Base-by-base conservation (phyloP, 1,139 yeast species). In the Diutina sp. region DNA sequence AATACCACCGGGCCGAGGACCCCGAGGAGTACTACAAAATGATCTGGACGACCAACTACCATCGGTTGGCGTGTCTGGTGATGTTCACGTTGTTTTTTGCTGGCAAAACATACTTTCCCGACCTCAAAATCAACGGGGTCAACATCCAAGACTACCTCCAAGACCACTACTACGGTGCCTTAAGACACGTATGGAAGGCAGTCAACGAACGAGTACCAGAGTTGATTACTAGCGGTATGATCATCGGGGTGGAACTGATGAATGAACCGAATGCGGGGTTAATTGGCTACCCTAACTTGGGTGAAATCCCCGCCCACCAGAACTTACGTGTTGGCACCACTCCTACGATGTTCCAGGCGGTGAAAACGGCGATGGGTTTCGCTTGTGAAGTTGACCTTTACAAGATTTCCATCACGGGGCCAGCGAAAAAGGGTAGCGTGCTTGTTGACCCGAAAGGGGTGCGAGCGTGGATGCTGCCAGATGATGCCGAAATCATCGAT, bases 21-120 rank as follows among this genome's bases (percentile, higher is more conserved):
- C 74, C 76, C 51, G 63, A 67, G 3, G 41, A 54, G 32, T 87
- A 79, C 66, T 90, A 90, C 6, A 87, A 88, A 64, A 91, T 91
- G 98, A 75, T 90, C 51, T 91, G 98, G 98, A 85, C 96, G 0
- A 85, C 97, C 0, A 91, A 91, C 68, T 90, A 90, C 64, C 80
- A 77, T 60, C 74, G 95, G 38, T 72, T 90, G 59, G 96, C 91
- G 0, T 76, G 88, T 28, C 80, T 84, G 61, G 84, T 87, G 7
- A 88, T 91, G 93, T 90, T 90, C 67, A 87, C 96, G 0, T 67
- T 89, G 61, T 91, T 91, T 66, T 90, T 87, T 69, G 85, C 87
- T 1, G 98, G 98, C 2, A 74, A 71, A 62, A 65, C 74, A 63
- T 69, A 85, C 74, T 76, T 91, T 78, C 97, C 90, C 1, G 78